Evolutionary conservation across 345 rosid species (phyloP), one percentile per base, ranked within the genome.

Genomic region (Conringia planisiliqua): DNA sequence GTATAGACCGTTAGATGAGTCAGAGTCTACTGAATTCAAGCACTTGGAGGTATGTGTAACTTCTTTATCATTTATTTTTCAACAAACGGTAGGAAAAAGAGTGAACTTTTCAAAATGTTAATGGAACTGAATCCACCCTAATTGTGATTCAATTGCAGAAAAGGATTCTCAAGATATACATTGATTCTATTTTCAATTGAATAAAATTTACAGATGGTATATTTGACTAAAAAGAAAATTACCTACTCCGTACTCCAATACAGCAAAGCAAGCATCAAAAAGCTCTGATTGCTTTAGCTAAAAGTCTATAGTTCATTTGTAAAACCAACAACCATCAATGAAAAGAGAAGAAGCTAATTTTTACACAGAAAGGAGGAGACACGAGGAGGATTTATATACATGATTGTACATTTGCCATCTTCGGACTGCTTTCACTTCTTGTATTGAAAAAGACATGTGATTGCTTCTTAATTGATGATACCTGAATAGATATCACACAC

Each of bases 401-500:
- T 17, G 55, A 18, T 43, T 26, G 54, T 14, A 20, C 65, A 32
- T 27, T 22, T n/a, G 39, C 59, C 59, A 35, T 47, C 48, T 27
- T 70, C n/a, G 47, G 47, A 47, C 17, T 22, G 33, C 48, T 60
- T 47, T 71, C 67, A 24, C 47, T 71, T 24, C 18, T 60, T 51
- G 51, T 62, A 38, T 5, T 50, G 68, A 38, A 38, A 16, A 62
- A 50, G 69, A 13, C 40, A 39, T 17, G 30, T 50, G 42, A 5
- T 12, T 48, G 42, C 51, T 17, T 51, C 62, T 27, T 39, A 42
- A 26, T 27, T 51, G 43, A 24, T 50, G 43, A 24, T 50, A 62
- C 33, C 76, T 72, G 33, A 42, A 72, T 40, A 54, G 39, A 71
- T 17, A 50, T 50, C 39, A 39, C 43, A 71, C 50, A 58, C 42